Evolutionary conservation across 2,329 filamentous ascomycete genomes (phyloP).

Genomic region (Calcarisporium arbuscula): DNA sequence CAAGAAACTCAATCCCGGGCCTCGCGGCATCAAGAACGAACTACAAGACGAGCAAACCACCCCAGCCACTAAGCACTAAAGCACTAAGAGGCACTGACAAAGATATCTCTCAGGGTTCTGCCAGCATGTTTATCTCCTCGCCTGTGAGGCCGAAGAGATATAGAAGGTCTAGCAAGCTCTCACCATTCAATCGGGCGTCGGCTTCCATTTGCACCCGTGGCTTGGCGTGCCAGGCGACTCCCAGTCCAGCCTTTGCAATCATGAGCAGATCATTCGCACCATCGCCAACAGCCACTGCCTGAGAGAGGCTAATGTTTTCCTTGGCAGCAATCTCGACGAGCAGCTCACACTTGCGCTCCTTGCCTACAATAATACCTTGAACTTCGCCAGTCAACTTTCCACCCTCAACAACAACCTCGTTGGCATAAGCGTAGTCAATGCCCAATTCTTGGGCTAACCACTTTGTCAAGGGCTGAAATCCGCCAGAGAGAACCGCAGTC

Average conservation of each 20-base stretch:
- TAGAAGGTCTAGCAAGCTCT: constrained; percentile 64
- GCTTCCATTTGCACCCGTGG: constrained; percentile 74
- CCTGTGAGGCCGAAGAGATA: constrained; percentile 67
- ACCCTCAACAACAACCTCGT: constrained; percentile 63
- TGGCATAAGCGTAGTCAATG: constrained; percentile 83
- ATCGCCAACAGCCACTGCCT: constrained; percentile 71
- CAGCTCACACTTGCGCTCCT: constrained; percentile 66
- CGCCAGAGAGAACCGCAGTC: constrained; percentile 85
- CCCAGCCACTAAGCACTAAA: background rate
- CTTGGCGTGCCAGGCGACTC: constrained; percentile 81
- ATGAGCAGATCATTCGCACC: constrained; percentile 79
- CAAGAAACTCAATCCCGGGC: no score
- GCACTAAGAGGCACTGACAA: no score
- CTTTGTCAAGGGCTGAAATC: constrained; percentile 80
- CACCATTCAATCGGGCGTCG: constrained; percentile 63
- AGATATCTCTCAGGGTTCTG: constrained; percentile 3
- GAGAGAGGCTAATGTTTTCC: constrained; percentile 58
- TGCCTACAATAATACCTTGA: constrained; percentile 66
- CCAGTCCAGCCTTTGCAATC: constrained; percentile 68
- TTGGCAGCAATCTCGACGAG: constrained; percentile 63
- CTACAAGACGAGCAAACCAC: no score
- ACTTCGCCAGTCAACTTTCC: constrained; percentile 65
- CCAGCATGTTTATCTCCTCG: constrained; percentile 43
- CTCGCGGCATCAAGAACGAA: no score
- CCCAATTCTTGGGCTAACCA: constrained; percentile 80